Conservation (phyloP, 2,329 filamentous ascomycete species). For the Triangularia setosa region DNA sequence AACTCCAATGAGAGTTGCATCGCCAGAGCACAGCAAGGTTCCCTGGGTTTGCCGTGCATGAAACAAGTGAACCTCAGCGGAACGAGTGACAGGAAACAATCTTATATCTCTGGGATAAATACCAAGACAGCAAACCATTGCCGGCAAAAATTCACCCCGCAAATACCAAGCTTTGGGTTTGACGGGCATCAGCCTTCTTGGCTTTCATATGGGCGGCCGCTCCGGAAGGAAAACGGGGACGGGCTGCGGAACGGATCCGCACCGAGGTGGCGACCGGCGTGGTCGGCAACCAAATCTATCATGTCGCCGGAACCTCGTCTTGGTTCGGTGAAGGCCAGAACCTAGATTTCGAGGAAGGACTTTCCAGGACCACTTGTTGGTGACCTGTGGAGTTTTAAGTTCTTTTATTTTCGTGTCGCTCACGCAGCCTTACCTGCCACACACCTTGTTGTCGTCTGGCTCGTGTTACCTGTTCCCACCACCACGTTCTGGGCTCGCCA, state of each 20-base stretch:
- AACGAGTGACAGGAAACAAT: too few species aligned
- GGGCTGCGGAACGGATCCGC: background rate
- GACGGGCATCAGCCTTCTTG: background rate
- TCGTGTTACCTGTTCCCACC: too few species aligned
- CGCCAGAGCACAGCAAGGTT: background rate
- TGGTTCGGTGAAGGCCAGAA: background rate
- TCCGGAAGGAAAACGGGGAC: background rate
- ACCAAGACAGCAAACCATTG: background rate
- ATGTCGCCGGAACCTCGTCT: background rate
- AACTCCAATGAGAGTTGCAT: conserved; percentile 1
- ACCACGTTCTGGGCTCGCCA: background rate
- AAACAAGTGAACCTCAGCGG: background rate
- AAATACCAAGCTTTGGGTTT: background rate
- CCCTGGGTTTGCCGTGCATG: background rate
- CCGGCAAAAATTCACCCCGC: background rate
- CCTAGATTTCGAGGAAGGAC: background rate
- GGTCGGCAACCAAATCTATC: background rate
- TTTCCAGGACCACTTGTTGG: background rate
- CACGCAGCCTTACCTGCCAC: background rate
- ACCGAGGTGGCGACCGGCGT: background rate
- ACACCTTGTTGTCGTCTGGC: background rate
- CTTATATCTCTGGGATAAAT: too few species aligned
- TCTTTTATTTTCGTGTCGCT: background rate
- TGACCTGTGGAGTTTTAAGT: background rate
- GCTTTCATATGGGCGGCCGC: background rate